Percentiles rank a stretch among this genome's conserved stretches.
These are phyloP conservation scores for Leccinum disarticulatum DNA, from an alignment of 768 basidiomycete species.

Conservation along the genomic window DNA sequence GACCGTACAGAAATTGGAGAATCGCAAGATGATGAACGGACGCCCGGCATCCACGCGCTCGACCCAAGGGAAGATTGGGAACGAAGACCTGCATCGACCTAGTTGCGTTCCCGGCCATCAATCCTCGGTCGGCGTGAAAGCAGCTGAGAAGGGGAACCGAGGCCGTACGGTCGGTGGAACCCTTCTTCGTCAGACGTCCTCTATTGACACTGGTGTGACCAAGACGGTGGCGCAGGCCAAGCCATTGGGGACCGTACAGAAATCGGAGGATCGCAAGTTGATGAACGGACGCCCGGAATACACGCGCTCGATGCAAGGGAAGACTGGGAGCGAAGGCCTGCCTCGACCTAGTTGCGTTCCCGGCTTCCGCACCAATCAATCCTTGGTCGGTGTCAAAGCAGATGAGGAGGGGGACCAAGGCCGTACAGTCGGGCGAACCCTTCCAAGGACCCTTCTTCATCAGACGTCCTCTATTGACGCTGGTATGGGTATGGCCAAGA, in stretches of 20 bases:
- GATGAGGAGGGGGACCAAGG: background rate
- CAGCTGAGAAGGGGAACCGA: background rate
- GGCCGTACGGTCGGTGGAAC: background rate
- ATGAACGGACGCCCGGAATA: background rate
- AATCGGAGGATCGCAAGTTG: no score
- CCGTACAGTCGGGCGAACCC: no score
- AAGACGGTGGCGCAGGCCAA: no score
- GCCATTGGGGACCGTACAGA: no score
- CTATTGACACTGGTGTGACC: no score
- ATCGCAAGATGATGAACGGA: no score
- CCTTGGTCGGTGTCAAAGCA: background rate
- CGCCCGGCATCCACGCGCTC: background rate
- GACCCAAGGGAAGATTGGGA: background rate
- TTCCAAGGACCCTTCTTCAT: no score
- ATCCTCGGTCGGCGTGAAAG: background rate
- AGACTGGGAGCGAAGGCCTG: background rate
- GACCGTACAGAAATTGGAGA: no score
- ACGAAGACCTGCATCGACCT: background rate
- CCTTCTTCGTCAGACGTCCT: no score
- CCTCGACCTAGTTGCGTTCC: conserved; percentile 6
- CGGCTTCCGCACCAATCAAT: background rate
- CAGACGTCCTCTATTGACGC: no score
- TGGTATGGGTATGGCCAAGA: no score
- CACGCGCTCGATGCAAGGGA: background rate
- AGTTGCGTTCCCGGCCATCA: conserved; percentile 1